Evolutionary conservation across 2,329 filamentous ascomycete species (phyloP), one percentile per base, ranked within the genome.

Genomic region (Ophiostoma pallidulum): DNA sequence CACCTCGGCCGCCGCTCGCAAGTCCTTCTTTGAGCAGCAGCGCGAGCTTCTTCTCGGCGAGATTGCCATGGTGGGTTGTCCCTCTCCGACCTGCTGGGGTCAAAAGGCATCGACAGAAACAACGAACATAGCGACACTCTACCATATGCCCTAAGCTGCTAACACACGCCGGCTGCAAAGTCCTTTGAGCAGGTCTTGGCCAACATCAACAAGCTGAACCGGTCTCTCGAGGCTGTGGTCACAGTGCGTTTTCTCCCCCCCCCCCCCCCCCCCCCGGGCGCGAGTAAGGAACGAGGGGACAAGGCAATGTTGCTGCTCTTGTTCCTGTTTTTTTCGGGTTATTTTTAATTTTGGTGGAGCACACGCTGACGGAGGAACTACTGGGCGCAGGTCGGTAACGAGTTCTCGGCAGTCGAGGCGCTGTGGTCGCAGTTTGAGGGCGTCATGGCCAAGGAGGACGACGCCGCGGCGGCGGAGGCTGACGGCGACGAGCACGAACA

Each of bases 361-460:
- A 5, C 14, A 20, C 5, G 32, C 31, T 44, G 26, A 45, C 33
- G 6, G 9, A 40, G 4, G 3, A 14, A 38, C 5, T n/a, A n/a
- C n/a, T n/a, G n/a, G n/a, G 4, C 22, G 31, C 47, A 87, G 82
- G 82, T 98, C 45, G 92, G 92, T 32, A 95, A 95, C 66, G 92
- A 98, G 61, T 96, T 98, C 67, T 83, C 86, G n/a, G 90, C 88
- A 4, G 92, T 98, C 37, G 92, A 98, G 65, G 89, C 88, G 26
- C 75, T 98, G 14, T 98, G 92, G 92, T 94, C 86, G 33, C 88
- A 94, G 60, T 97, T 98, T 61, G 92, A 98, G 68, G 86, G 83
- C 56, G 90, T 97, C 57, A 97, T 96, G 90, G 86, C 79, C 8
- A 86, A 84, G 59, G 62, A 57, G 31, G 51, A 53, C 44, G 58